Conservation (phyloP, 2,329 filamentous ascomycete species). For the Tothia fuscella region DNA sequence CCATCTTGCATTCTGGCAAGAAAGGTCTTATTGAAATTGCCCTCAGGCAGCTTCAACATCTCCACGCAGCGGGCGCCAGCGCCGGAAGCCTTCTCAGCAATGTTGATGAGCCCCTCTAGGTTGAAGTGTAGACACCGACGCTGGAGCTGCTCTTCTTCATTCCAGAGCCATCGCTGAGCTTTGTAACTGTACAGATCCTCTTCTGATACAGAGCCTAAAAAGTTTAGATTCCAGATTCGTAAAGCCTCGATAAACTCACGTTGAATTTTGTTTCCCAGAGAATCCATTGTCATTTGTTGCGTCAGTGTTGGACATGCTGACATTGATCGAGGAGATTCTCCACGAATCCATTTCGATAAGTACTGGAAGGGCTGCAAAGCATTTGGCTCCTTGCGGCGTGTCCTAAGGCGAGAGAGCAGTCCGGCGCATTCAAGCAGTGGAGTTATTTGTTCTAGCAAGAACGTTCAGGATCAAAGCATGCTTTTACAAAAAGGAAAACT, state of each 20-base stretch:
- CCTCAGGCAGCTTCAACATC: conserved; percentile 15
- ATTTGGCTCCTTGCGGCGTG: too few species aligned
- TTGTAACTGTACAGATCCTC: conserved; percentile 9
- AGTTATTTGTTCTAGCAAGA: too few species aligned
- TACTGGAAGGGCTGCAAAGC: too few species aligned
- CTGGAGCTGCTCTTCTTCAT: conserved; percentile 9
- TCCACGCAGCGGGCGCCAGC: not conserved
- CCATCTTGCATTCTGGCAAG: conserved; percentile 16
- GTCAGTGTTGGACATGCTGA: not conserved
- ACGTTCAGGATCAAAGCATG: too few species aligned
- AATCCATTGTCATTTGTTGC: not conserved
- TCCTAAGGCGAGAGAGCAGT: too few species aligned
- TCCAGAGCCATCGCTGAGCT: conserved; percentile 10
- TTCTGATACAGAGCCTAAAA: conserved; percentile 2
- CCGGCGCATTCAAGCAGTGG: too few species aligned
- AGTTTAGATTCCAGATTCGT: too few species aligned
- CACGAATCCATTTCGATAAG: too few species aligned
- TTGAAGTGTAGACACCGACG: conserved; percentile 2
- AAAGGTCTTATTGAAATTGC: conserved; percentile 20
- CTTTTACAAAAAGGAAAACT: too few species aligned
- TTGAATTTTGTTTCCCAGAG: conserved; percentile 1
- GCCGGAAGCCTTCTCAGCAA: not conserved
- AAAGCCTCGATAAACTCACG: conserved; percentile 2
- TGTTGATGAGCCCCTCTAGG: not conserved
- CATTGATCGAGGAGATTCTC: conserved; percentile 1